Evolutionary conservation across 2,329 filamentous ascomycete genomes (phyloP), one percentile per base, ranked within the genome.

Genomic region (Colletotrichum tabaci): DNA sequence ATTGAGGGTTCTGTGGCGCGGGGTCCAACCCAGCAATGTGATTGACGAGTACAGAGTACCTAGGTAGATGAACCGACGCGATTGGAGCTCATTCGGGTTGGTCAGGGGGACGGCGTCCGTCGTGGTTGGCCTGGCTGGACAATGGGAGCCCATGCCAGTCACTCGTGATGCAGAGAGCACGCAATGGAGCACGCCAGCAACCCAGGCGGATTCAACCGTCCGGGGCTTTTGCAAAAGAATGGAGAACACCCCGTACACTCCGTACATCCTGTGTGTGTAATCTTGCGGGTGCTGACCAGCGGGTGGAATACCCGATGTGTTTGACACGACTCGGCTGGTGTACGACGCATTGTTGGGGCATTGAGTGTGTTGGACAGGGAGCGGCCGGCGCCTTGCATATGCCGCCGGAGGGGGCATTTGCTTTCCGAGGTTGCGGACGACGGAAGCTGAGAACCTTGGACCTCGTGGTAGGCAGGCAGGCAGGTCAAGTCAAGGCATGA

Each of bases 1-100:
- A 60, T 42, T 61, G 67, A 61, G 67, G 64, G 64, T 62, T 44
- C 44, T 52, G 50, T 10, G n/a, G n/a, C 56, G 64, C 60, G 26
- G 35, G 35, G 16, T 50, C 52, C n/a, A 44, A 16, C 49, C 47
- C 46, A 63, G 30, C 52, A 58, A 53, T 65, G 58, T 63, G 65
- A 49, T 46, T 18, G 26, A 46, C 4, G 65, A 6, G 68, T 52
- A 35, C 30, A 35, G 30, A 35, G 30, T 9, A 35, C 30, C 30
- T 35, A 42, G 15, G 57, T 52, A 49, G 30, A 55, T 62, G 52
- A 26, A 60, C 63, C 53, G 65, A 49, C 52, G 23, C 38, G 13
- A 60, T 49, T 60, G 58, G 12, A 21, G 38, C 23, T 26, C n/a
- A 15, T 23, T 61, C 46, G 21, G 40, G 62, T 40, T 70, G 47